phyloP scores from a whole-genome alignment of 495 filamentous ascomycete genomes.

The Penicillium alfredii region DNA sequence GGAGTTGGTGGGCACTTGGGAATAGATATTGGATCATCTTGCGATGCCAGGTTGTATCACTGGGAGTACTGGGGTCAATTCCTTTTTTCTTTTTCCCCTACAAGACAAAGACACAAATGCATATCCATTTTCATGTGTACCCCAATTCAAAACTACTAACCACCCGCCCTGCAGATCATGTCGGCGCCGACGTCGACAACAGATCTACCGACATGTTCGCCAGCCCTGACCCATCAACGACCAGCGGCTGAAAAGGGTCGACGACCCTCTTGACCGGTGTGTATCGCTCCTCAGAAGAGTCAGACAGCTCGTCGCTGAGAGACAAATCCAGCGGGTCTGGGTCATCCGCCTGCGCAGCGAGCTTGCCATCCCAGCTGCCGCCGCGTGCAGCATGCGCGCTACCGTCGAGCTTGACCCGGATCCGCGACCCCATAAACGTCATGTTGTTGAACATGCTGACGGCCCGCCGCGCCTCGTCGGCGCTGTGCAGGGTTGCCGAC shows the following conservation, averaged over 20 bases:
- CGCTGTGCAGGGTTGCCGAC: constrained; percentile 26
- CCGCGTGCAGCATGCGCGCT: constrained; percentile 3
- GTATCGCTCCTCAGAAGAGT: too few species aligned
- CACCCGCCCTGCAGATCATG: constrained; percentile 7
- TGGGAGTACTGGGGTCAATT: too few species aligned
- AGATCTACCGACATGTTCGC: constrained; percentile 11
- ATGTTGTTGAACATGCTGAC: constrained; percentile 28
- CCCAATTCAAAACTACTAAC: background rate
- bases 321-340: background rate
- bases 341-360: constrained; percentile 1
- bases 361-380: constrained; percentile 9
- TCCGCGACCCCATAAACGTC: constrained; percentile 26
- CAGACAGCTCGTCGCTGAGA: constrained; percentile 2
- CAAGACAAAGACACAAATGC: background rate
- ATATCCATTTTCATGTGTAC: background rate
- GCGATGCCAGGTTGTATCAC: too few species aligned
- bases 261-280: background rate
- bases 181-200: constrained; percentile 16
- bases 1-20: constrained; percentile 1
- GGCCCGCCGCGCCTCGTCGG: constrained; percentile 32
- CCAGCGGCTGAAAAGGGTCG: constrained; percentile 26
- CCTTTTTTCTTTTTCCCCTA: too few species aligned
- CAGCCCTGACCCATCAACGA: constrained; percentile 36
- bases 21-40: too few species aligned
- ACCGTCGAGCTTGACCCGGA: constrained; percentile 25